Base-by-base conservation (phyloP, 768 basidiomycete genomes). In the Amanita thiersii region DNA sequence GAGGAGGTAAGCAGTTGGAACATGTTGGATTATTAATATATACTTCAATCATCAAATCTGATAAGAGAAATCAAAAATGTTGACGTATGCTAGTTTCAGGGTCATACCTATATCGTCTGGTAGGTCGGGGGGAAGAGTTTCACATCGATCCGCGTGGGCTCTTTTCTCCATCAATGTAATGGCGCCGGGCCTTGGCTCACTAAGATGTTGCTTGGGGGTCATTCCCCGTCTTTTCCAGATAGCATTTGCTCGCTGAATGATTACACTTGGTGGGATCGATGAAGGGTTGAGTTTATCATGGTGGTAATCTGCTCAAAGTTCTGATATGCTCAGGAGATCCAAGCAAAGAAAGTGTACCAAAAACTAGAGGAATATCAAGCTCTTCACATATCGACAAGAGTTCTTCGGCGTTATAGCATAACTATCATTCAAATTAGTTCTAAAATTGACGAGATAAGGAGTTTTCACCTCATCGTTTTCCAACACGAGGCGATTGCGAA, bases 361-460 rank as follows among this genome's bases (percentile, higher is more conserved):
- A 75, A 5, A 84, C 75, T 31, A 88, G 64, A 3, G 81, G 83
- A 18, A 96, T 72, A 23, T 79, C 65, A 2, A 96, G 71, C 56
- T 91, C 86, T 50, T 88, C 80, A 56, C 90, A 93, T 0, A 92
- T 51, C 0, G 85, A 82, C n/a, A 96, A 66, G 8, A 96, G 66
- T 42, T 96, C 93, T 46, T 88, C 88, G 1, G 86, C 83, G 39
- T 77, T 88, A 59, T 92, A 96, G 53, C 90, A 94, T 49, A 96
- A 52, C 70, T 74, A 37, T 6, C 40, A 15, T 1, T 12, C 14
- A 21, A 26, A 14, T 23, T 19, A 37, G 17, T 29, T 39, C 15
- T 8, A 18, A 5, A 11, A 7, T 8, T n/a, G 4, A 20, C 2
- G n/a, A 11, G 25, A 21, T 21, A 18, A 30, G n/a, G 12, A n/a